Evolutionary conservation across 2,329 filamentous ascomycete genomes (phyloP).

Genomic region (Hypomyces rosellus): DNA sequence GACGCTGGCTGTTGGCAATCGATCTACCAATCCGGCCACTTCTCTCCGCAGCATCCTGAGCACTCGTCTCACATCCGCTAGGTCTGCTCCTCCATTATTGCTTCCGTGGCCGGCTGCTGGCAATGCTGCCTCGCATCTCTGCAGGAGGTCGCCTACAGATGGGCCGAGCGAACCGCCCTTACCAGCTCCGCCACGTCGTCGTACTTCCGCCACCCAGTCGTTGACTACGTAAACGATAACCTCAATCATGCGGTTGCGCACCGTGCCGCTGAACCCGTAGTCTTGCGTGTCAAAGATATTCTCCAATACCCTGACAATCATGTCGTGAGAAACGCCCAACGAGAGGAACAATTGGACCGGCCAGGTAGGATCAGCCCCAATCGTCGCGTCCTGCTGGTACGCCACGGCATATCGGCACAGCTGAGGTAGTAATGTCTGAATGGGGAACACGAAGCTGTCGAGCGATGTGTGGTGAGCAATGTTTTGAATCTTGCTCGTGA

Average conservation of each 20-base stretch:
- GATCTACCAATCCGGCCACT: conserved; percentile 38
- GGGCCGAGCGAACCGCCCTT: conserved; percentile 34
- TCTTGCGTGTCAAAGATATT: conserved; percentile 53
- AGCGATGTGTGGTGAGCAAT: conserved; percentile 60
- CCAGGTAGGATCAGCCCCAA: conserved; percentile 52
- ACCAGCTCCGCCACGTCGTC: conserved; percentile 37
- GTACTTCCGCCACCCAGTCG: conserved; percentile 44
- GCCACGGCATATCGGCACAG: conserved; percentile 57
- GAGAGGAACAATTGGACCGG: conserved; percentile 50
- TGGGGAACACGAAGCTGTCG: conserved; percentile 61
- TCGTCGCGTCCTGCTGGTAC: conserved; percentile 51
- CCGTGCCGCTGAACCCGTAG: conserved; percentile 49
- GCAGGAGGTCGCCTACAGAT: conserved; percentile 45
- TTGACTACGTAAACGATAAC: conserved; percentile 46
- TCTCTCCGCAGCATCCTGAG: conserved; percentile 38
- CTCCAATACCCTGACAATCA: conserved; percentile 51
- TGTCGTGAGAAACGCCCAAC: conserved; percentile 50
- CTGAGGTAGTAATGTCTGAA: conserved; percentile 53
- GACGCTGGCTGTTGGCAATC: conserved; percentile 36
- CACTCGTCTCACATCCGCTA: conserved; percentile 36
- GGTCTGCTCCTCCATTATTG: conserved; percentile 41
- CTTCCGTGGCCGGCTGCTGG: conserved; percentile 32
- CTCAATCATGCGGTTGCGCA: conserved; percentile 46
- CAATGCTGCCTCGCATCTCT: conserved; percentile 42
- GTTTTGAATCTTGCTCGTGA: conserved; percentile 57